phyloP scores from a whole-genome alignment of 23 red algal species.

The Gracilaria caudata region DNA sequence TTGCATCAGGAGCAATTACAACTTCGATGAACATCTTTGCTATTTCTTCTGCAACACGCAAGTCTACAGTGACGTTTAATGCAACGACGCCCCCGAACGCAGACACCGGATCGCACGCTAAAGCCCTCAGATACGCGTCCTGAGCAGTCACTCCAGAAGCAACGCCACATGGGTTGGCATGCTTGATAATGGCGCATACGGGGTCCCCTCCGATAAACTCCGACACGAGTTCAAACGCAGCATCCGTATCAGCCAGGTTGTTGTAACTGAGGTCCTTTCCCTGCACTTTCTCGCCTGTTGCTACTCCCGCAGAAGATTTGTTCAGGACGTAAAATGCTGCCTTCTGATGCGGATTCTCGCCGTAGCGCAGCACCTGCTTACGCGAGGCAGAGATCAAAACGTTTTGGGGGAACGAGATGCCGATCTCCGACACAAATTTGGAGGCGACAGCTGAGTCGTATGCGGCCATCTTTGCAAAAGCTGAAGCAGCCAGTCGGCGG shows the following conservation, averaged over 20 bases:
- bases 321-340: conserved; percentile 84
- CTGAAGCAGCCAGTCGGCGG: conserved; percentile 65
- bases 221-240: conserved; percentile 88
- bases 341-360: conserved; percentile 96
- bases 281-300: conserved; percentile 89
- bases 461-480: conserved; percentile 74
- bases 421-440: conserved; percentile 68
- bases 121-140: conserved; percentile 89
- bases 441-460: conserved; percentile 89
- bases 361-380: conserved; percentile 96
- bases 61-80: conserved; percentile 85
- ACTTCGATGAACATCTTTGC: conserved; percentile 91
- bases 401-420: conserved; percentile 56
- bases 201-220: conserved; percentile 84
- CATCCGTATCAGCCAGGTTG: conserved; percentile 97
- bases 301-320: conserved; percentile 46
- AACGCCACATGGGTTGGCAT: conserved; percentile 95
- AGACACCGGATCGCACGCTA: conserved; percentile 92
- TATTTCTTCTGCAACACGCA: conserved; percentile 90
- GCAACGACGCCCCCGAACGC: conserved; percentile 97
- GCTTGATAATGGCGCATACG: conserved; percentile 94
- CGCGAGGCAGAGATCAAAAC: conserved; percentile 62
- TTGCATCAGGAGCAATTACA: conserved; percentile 93
- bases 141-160: conserved; percentile 82
- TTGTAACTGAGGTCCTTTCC: conserved; percentile 99